These are phyloP conservation scores for Ganoderma lingzhi DNA, from an alignment of 1,284 basidiomycete genomes.

Conservation along the genomic window DNA sequence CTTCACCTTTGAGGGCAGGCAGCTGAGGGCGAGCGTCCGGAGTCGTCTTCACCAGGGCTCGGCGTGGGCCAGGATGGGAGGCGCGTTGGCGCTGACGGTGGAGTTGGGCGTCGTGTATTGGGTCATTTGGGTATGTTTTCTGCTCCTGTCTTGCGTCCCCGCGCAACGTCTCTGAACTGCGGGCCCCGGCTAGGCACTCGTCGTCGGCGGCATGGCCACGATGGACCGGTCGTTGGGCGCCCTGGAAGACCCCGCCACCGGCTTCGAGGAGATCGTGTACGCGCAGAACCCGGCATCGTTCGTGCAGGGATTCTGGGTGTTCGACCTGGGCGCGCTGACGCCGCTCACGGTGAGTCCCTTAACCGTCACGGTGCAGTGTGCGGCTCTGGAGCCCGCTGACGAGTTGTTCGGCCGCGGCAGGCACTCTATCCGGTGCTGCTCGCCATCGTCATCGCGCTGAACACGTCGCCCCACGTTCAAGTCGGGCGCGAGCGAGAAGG, in stretches of 20 bases:
- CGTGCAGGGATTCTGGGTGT: conserved; percentile 1
- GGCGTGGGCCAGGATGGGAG: not conserved
- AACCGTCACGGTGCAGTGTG: too few relatives aligned
- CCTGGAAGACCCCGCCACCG: not conserved
- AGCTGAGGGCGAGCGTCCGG: not conserved
- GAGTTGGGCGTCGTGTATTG: conserved; percentile 1
- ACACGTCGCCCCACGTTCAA: not conserved
- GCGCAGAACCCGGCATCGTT: not conserved
- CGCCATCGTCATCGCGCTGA: not conserved
- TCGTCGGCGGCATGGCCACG: not conserved
- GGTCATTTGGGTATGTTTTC: not conserved
- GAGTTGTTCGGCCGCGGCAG: not conserved
- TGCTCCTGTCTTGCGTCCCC: not conserved
- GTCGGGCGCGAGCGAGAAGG: not conserved
- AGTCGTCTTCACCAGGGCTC: not conserved
- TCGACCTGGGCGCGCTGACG: conserved; percentile 4
- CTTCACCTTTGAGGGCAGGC: not conserved
- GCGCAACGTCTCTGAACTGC: not conserved
- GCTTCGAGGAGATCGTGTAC: conserved; percentile 7
- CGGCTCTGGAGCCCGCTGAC: not conserved
- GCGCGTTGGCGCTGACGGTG: not conserved
- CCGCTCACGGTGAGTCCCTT: not conserved
- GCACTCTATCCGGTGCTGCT: not conserved
- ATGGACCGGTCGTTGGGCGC: not conserved
- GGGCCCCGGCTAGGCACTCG: not conserved